Evolutionary conservation across 768 basidiomycete genomes (phyloP).

Genomic region (Kwoniella botswanensis): DNA sequence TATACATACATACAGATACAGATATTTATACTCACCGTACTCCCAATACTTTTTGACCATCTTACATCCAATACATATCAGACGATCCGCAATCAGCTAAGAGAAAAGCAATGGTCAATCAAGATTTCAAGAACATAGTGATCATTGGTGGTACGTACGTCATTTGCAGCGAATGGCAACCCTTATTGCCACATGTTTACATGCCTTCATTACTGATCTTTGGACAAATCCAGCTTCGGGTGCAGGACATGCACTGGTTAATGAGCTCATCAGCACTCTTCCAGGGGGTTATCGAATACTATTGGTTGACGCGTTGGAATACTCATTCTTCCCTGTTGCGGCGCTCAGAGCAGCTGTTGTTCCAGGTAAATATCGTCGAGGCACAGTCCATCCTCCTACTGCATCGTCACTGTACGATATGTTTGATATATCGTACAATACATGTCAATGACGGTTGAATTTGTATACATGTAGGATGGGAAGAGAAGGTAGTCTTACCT

Average conservation of each 20-base stretch:
- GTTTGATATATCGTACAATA: neutral
- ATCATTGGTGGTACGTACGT: conserved; percentile 50
- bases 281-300: conserved; percentile 36
- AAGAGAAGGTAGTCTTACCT: conserved; percentile 41
- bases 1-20: no score
- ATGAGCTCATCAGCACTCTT: conserved; percentile 29
- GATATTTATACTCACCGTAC: no score
- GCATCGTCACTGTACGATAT: no score
- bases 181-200: no score
- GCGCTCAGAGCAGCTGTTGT: conserved; percentile 50
- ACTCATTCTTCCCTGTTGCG: conserved; percentile 45
- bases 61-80: no score
- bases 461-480: conserved; percentile 42
- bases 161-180: conserved; percentile 5
- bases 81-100: no score
- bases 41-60: no score
- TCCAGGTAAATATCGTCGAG: conserved; percentile 34
- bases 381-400: no score
- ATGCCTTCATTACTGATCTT: no score
- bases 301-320: conserved; percentile 46
- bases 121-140: conserved; percentile 47
- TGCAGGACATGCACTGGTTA: conserved; percentile 43
- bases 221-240: conserved; percentile 26
- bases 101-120: neutral
- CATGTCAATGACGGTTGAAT: neutral